Base-by-base conservation (phyloP, 495 filamentous ascomycete species). In the Talaromyces ruber region DNA sequence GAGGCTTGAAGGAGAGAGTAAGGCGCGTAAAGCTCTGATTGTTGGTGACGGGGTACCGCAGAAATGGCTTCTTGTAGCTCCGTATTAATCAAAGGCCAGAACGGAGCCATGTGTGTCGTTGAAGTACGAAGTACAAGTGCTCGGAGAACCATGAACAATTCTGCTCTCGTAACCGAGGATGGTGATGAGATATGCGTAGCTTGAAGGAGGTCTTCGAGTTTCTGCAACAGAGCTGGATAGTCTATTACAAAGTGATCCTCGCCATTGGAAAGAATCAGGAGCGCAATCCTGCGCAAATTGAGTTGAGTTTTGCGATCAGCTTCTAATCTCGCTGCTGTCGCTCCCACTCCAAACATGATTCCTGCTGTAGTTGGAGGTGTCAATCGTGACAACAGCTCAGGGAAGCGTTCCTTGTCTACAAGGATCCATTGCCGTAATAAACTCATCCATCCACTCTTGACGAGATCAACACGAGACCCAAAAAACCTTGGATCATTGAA, bases 331-430 rank as follows among this genome's bases (percentile, higher is more conserved):
- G 94, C 94, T 24, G 93, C 93, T 34, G 89, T 93, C 6, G 94
- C 95, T 57, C 94, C 94, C 5, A 99, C 94, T 24, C 94, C 94
- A 64, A 99, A 99, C 71, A 99, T 91, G 60, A 98, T 96, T 16
- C 94, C 95, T 0, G 94, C 95, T n/a, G 94, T 89, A 16, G 91
- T 91, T 8, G 94, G 94, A 3, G 92, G 82, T 6, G 89, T 86
- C 37, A 98, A 79, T 26, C 92, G 86, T 43, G 82, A 79, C 14
- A 98, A 71, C 3, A 97, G 74, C 61, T 98, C 95, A 1, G 85
- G 75, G 72, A 99, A 83, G 21, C 90, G 84, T 62, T 97, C 94
- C 70, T 94, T 96, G 67, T 99, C 94, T 18, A 80, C 82, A 16
- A 93, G 72, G 16, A 86, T 79, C 88, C 90, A 95, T 69, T 96